Evolutionary conservation across 306 rosid genomes (phyloP), one percentile per base, ranked within the genome.

Genomic region (Ormosia semicastrata): DNA sequence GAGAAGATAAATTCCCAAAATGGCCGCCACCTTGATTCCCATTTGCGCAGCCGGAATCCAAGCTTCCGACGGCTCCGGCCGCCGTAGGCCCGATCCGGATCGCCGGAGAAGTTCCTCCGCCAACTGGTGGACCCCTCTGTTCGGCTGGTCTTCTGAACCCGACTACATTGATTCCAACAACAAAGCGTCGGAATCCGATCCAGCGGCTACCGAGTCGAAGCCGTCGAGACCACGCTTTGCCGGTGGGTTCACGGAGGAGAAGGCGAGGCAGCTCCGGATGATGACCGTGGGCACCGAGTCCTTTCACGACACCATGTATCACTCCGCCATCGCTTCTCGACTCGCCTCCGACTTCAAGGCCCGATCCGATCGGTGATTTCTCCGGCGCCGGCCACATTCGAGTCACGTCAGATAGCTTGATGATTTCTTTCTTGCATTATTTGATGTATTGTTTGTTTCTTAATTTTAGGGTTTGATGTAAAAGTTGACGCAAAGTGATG

Each of bases 251-350:
- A 95, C 99, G 32, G 94, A 84, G 85, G 97, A 93, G 85, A 95
- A 95, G 87, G 99, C 99, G 64, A 89, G 69, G 87, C 91, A 83
- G 82, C 93, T 95, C 74, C 93, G 99, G 70, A 15, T 88, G 82
- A 87, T 86, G 94, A 89, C 91, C 18, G 81, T 11, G 46, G 94
- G 86, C 2, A 79, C 89, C 12, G 90, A 89, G 57, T 15, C 97
- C 36, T 93, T 88, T 84, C 99, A 93, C 71, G 97, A 93, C 80
- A 91, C 83, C 33, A 95, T 95, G 99, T 95, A 95, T 60, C 98
- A 93, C 91, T 93, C 97, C 17, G 94, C 99, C 12, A 95, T 95
- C 87, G 99, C 99, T 58, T 85, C 92, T 59, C 83, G 99, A 15
- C 97, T 95, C 66, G 99, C 99, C 70, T 83, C 94, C 5, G 98